Base-by-base conservation (phyloP, 2,329 filamentous ascomycete genomes). In the Aspergillus persii region DNA sequence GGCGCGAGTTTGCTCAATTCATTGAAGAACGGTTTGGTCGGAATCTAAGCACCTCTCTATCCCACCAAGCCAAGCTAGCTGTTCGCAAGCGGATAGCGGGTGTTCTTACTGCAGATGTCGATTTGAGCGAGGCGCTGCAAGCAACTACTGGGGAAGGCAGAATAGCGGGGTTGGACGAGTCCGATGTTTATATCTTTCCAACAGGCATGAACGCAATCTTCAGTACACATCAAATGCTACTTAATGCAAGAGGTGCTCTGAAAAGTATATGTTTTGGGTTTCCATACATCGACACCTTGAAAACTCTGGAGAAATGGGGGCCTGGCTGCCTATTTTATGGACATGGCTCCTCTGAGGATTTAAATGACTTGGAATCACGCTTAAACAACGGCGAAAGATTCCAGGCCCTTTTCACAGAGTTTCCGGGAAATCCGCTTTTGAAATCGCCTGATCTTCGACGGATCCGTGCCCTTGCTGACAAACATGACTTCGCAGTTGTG, bases 171-270 rank as follows among this genome's bases (percentile, higher is more conserved):
- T 87, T 97, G 54, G 86, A 86, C 1, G 92, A 96, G 71, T 86
- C 91, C 26, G 94, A 99, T 71, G 90, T 99, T 39, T 96, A 92
- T 69, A 83, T 99, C 0, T 94, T 90, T 66, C 91, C 94, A 0
- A 89, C 85, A 46, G 95, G 95, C 41, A 99, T 99, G 93, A 97
- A 92, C 70, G 87, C 94, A 54, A 97, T 99, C 49, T 99, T 92
- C 79, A 92, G 91, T 67, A 84, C 90, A 0, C 95, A 99, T 72
- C 87, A 89, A 52, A 86, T 85, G 48, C 79, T 97, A 53, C 79
- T 94, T 62, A 79, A 81, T 54, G 82, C 86, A 0, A 85, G 88
- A 41, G 86, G 87, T 3, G 78, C 82, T 7, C 71, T 85, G 60
- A 90, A 91, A 75, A 96, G 92, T 74, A 87, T 99, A 71, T 93